Base-by-base conservation (phyloP, 2,329 filamentous ascomycete genomes). In the Metarhizium guizhouense region DNA sequence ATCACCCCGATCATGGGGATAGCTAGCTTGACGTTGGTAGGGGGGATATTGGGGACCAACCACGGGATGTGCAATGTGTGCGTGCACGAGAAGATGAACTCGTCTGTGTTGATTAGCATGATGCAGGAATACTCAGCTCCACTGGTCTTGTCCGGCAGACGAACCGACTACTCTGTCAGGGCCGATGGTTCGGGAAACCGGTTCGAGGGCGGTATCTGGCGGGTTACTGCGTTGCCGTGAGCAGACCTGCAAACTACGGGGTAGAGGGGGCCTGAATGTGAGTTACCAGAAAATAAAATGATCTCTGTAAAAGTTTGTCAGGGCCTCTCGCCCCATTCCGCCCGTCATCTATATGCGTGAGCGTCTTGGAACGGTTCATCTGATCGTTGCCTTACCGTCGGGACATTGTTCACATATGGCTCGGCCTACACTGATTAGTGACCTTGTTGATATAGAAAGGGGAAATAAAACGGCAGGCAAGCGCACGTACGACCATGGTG, bases 351-450 rank as follows among this genome's bases (percentile, higher is more conserved):
- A 10, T 7, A 6, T 2, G 10, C 4, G 7, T 48, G 13, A 48
- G 45, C 45, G 13, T 10, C n/a, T 13, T 16, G 11, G 14, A 18
- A 43, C 2, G 16, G 13, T 3, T 29, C 18, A 36, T 52, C 14
- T 29, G 18, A 18, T 29, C 8, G 8, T 43, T 60, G 25, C 3
- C 76, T 73, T 64, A 84, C 76, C 0, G 85, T 89, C 0, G 86
- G 84, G 7, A 90, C 75, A 65, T 90, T 85, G 65, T 90, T 90
- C 4, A 91, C 87, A 63, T 90, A 90, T 4, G 87, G 87, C 67
- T 89, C 82, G 6, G 57, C 58, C 58, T 62, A 30, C 2, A 43
- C 10, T 47, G 16, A 13, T 20, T 38, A 32, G 29, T 18, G 30
- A 25, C 14, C 8, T 4, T 34, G 32, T 2, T 11, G 32, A 11